A percentile compares a stretch with the other conserved stretches of the same genome.
Evolutionary conservation across 768 basidiomycete species (phyloP).

Genomic region (Exidia glandulosa): DNA sequence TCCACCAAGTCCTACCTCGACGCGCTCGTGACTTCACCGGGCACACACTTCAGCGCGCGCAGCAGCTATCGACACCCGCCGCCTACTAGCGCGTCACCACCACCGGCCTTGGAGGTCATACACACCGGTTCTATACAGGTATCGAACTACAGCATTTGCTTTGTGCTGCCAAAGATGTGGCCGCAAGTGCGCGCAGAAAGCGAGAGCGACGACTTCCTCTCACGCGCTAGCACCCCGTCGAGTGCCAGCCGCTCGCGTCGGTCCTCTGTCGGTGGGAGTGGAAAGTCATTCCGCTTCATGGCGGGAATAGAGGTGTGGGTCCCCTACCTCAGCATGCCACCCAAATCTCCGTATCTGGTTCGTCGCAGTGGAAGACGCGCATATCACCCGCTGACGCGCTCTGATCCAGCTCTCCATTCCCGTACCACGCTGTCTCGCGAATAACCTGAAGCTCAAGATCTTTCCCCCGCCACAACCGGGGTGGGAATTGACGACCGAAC

Average conservation of each 20-base stretch:
- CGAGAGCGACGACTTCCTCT: background rate
- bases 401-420: background rate
- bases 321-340: background rate
- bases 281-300: background rate
- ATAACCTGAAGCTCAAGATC: background rate
- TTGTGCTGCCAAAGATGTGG: background rate
- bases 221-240: background rate
- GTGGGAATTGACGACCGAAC: background rate
- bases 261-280: background rate
- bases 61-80: background rate
- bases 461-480: background rate
- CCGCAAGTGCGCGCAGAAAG: background rate
- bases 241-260: background rate
- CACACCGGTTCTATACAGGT: background rate
- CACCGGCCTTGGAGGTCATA: background rate
- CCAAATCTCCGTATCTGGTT: background rate
- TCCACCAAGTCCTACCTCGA: background rate
- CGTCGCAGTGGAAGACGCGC: background rate
- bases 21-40: background rate
- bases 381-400: background rate
- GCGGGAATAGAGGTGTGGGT: background rate
- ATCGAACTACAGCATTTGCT: background rate
- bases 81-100: background rate
- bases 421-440: background rate
- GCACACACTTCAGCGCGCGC: background rate